Evolutionary conservation across 2,329 filamentous ascomycete genomes (phyloP).

Genomic region (Chaetoscypha palmicola): DNA sequence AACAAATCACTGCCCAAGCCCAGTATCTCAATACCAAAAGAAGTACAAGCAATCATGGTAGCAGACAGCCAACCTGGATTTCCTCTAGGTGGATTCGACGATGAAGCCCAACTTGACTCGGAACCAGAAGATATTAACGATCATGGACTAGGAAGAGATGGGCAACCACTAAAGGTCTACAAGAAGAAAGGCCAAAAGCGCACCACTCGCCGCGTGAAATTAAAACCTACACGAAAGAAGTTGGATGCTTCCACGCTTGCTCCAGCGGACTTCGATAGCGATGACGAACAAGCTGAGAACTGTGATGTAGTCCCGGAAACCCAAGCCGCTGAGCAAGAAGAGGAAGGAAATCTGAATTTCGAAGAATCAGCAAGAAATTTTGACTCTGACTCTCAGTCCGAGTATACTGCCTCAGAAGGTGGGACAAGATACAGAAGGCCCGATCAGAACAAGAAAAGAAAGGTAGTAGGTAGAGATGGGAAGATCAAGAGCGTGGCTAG

Average conservation of each 20-base stretch:
- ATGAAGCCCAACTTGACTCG: constrained; percentile 53
- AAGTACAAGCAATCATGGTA: constrained; percentile 34
- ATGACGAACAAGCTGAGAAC: constrained; percentile 33
- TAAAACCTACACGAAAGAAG: constrained; percentile 46
- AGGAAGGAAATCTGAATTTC: constrained; percentile 11
- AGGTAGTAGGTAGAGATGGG: constrained; percentile 29
- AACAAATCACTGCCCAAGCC: constrained; percentile 13
- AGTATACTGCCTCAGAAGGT: constrained; percentile 31
- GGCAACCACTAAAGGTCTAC: constrained; percentile 54
- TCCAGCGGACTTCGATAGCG: constrained; percentile 32
- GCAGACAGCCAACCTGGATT: constrained; percentile 38
- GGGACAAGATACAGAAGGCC: constrained; percentile 30
- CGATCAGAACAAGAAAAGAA: constrained; percentile 26
- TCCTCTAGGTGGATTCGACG: constrained; percentile 56
- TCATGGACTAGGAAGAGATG: constrained; percentile 41
- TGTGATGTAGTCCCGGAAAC: constrained; percentile 22
- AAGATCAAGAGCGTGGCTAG: constrained; percentile 45
- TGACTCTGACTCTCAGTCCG: constrained; percentile 26
- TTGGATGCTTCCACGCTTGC: constrained; percentile 37
- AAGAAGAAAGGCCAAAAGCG: constrained; percentile 84
- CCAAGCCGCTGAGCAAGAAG: constrained; percentile 15
- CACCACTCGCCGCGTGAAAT: constrained; percentile 63
- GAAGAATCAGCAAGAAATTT: constrained; percentile 26
- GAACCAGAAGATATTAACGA: constrained; percentile 37
- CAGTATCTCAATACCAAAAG: constrained; percentile 19